Evolutionary conservation across 345 rosid species (phyloP), one percentile per base, ranked within the genome.

Genomic region (Salix caprea): DNA sequence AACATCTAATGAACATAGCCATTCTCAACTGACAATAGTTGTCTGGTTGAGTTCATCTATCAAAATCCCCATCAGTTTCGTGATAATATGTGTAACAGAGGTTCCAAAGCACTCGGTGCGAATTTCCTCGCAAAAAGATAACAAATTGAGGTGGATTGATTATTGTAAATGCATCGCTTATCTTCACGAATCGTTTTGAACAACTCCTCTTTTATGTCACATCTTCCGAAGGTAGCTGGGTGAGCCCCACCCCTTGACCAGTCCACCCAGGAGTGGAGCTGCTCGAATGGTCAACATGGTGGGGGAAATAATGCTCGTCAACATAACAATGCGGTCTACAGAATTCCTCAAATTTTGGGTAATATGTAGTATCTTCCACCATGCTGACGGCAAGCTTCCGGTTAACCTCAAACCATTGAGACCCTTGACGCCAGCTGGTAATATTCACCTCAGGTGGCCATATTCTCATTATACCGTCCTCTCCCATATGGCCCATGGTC

Each of bases 181-280:
- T 86, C 84, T 62, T 74, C 79, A 12, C 26, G 70, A 19, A 96
- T 68, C 77, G 72, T 86, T 70, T 26, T 79, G 82, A 96, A 85
- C 75, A 96, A 94, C 46, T 83, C 90, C 76, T 82, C 92, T 0
- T 89, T 90, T 60, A 96, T 80, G 74, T 94, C 98, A 0, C 84
- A 78, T 75, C 87, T 50, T 76, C 97, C 97, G 39, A 96, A 96
- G 5, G 98, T 94, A 42, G 97, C 98, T 0, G 98, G 99, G 83
- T 94, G 99, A 70, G 97, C 78, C 0, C 98, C 98, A 0, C 99
- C 99, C 67, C 99, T 85, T 0, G 99, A 96, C 99, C 98, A 96
- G 82, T 96, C 99, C 36, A 90, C 97, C 97, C 95, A 94, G 0
- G 30, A 69, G 85, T 13, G 67, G n/a, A 28, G 94, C 74, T 36